Base-by-base conservation (phyloP, 106 monocot species). In the Acorus gramineus region DNA sequence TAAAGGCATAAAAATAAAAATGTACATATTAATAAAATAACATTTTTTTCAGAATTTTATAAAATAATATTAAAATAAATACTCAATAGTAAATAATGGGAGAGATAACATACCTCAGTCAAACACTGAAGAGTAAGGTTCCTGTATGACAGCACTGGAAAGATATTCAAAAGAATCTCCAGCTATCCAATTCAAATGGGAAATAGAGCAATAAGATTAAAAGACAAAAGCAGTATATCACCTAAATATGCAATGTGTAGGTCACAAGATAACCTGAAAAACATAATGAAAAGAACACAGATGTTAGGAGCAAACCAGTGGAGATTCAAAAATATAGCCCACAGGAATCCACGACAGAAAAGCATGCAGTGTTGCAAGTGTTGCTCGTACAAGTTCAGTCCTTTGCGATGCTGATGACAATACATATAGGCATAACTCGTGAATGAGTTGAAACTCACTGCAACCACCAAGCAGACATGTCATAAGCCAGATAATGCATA, bases 371-470 rank as follows among this genome's bases (percentile, higher is more conserved):
- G 98, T 99, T 65, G 89, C 85, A 60, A 92, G 70, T 46, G 98
- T 99, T 57, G 89, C 98, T 7, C 89, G 73, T 74, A 99, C 86
- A 50, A 99, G 86, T 72, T 92, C 98, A 55, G 92, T 71, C 73
- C 88, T 85, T 79, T 89, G 98, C 42, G 98, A 92, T 71, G 89
- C 98, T 8, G 89, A 28, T 28, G 28, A 86, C 50, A 99, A 69
- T 5, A 99, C 92, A 78, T 89, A 92, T 71, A 89, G 79, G 76
- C 98, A 99, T 65, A 99, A 74, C 78, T 89, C 92, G 63, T 99
- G 98, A 76, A 99, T 92, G 54, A 99, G 87, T 57, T 92, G 98
- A 74, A 99, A 99, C 68, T 99, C 98, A 63, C 92, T 99, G 98
- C 28, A 28, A 28, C 28, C 28, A 28, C 28, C 28, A 28, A 28